These are phyloP conservation scores for Ustilago xerochloae DNA, from an alignment of 1,284 basidiomycete species.

Conservation along the genomic window DNA sequence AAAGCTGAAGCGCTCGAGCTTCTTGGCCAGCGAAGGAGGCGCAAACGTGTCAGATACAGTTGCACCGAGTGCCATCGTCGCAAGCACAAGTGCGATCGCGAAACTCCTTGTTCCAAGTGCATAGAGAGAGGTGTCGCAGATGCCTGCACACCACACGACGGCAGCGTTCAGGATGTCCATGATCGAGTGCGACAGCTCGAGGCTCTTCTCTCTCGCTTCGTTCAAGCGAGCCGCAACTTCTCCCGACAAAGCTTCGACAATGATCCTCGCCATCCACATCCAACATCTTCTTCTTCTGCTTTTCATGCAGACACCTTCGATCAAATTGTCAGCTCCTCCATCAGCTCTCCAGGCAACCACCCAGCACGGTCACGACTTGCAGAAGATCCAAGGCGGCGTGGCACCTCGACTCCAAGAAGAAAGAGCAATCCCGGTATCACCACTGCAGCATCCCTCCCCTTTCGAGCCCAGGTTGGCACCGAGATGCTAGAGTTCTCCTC, in stretches of 20 bases:
- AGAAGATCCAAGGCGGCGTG: not conserved
- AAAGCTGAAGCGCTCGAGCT: conserved; percentile 20
- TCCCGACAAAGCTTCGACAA: too few relatives aligned
- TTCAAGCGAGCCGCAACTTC: not conserved
- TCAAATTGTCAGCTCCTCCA: not conserved
- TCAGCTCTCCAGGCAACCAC: not conserved
- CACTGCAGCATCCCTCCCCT: conserved; percentile 24
- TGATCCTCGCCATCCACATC: not conserved
- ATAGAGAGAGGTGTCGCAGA: conserved; percentile 25
- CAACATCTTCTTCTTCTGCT: not conserved
- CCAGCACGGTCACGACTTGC: not conserved
- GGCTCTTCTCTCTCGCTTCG: conserved; percentile 5
- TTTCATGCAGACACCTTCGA: not conserved
- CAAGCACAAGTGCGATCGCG: conserved; percentile 41
- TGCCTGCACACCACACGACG: conserved; percentile 20
- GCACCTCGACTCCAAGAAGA: conserved; percentile 5
- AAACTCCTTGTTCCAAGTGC: conserved; percentile 34
- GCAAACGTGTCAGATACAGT: conserved; percentile 28
- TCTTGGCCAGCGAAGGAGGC: conserved; percentile 17
- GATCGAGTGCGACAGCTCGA: conserved; percentile 25
- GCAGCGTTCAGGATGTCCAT: conserved; percentile 8
- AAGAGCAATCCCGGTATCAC: conserved; percentile 23
- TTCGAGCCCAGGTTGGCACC: conserved; percentile 19
- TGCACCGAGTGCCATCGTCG: conserved; percentile 43
- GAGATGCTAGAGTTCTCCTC: conserved; percentile 30